Conservation (phyloP, 176 grass and related monocot species). For the Juncus inflexus region DNA sequence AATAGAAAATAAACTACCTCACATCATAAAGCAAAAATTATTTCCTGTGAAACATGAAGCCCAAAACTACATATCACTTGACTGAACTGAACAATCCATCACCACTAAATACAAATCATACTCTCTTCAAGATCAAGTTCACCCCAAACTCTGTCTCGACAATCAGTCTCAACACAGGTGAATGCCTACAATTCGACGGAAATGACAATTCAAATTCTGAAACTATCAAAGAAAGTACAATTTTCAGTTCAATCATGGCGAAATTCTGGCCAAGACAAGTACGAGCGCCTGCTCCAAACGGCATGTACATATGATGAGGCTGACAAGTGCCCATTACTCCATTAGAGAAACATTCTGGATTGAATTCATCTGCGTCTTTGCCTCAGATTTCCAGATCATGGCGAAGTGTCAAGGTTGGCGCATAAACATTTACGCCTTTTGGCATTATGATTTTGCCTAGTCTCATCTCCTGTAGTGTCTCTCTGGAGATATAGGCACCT, state of each 20-base stretch:
- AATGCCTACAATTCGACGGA: slow-evolving; percentile 46
- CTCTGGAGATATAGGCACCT: slow-evolving; percentile 47
- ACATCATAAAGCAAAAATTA: too few relatives aligned
- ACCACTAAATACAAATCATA: too few relatives aligned
- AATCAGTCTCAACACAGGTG: slow-evolving; percentile 43
- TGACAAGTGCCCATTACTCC: slow-evolving; percentile 51
- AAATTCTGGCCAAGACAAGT: slow-evolving; percentile 73
- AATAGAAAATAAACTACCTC: too few relatives aligned
- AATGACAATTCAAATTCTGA: slow-evolving; percentile 40
- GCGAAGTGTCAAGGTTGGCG: slow-evolving; percentile 38
- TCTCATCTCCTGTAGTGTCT: slow-evolving; percentile 39
- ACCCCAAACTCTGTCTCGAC: slow-evolving; percentile 47
- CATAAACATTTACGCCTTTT: slow-evolving; percentile 42
- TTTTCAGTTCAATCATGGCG: slow-evolving; percentile 72
- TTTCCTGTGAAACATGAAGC: too few relatives aligned
- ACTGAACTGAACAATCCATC: too few relatives aligned
- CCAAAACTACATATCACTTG: too few relatives aligned
- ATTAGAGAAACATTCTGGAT: slow-evolving; percentile 46
- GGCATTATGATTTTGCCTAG: slow-evolving; percentile 44
- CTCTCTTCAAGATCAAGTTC: too few relatives aligned
- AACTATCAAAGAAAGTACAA: slow-evolving; percentile 46
- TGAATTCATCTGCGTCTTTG: slow-evolving; percentile 38
- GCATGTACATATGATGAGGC: slow-evolving; percentile 51
- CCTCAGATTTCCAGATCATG: slow-evolving; percentile 42
- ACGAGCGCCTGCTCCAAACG: slow-evolving; percentile 51